Conservation (phyloP, 2,329 filamentous ascomycete genomes). For the Paraphoma chrysanthemicola region DNA sequence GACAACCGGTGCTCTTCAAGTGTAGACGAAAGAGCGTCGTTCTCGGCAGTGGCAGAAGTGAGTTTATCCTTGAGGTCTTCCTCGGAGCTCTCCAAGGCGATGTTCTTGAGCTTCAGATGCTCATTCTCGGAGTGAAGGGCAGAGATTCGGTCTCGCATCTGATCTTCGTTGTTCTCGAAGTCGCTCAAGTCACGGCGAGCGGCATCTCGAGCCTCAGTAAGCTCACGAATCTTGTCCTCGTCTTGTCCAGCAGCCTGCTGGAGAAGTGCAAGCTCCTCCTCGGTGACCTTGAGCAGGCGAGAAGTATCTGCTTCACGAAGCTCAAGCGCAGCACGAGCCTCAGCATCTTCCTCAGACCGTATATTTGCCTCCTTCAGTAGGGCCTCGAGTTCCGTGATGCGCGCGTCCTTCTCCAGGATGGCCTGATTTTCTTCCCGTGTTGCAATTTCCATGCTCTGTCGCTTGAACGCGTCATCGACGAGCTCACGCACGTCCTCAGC, state of each 20-base stretch:
- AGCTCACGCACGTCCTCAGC: conserved; percentile 51
- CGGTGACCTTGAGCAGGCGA: conserved; percentile 55
- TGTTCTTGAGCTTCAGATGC: conserved; percentile 57
- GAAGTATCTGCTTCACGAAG: conserved; percentile 53
- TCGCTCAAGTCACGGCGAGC: conserved; percentile 48
- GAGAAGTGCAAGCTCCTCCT: conserved; percentile 57
- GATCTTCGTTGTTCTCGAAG: conserved; percentile 49
- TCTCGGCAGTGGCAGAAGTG: conserved; percentile 64
- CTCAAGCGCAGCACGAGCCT: conserved; percentile 52
- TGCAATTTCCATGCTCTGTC: conserved; percentile 38
- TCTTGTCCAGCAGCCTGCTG: conserved; percentile 53
- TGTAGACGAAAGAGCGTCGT: conserved; percentile 66
- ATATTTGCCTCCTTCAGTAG: conserved; percentile 43
- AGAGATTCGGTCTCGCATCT: conserved; percentile 58
- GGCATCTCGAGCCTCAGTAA: conserved; percentile 53
- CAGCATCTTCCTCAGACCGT: conserved; percentile 49
- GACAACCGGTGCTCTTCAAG: conserved; percentile 70
- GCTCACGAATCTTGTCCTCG: conserved; percentile 48
- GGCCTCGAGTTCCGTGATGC: conserved; percentile 44
- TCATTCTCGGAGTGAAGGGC: conserved; percentile 65
- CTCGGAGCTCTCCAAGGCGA: conserved; percentile 39
- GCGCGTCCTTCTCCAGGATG: conserved; percentile 40
- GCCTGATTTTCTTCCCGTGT: conserved; percentile 39
- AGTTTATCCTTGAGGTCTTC: conserved; percentile 61
- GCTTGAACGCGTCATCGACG: conserved; percentile 46